These are phyloP conservation scores for Schizopora paradoxa DNA, from an alignment of 1,284 basidiomycete species.

Conservation along the genomic window DNA sequence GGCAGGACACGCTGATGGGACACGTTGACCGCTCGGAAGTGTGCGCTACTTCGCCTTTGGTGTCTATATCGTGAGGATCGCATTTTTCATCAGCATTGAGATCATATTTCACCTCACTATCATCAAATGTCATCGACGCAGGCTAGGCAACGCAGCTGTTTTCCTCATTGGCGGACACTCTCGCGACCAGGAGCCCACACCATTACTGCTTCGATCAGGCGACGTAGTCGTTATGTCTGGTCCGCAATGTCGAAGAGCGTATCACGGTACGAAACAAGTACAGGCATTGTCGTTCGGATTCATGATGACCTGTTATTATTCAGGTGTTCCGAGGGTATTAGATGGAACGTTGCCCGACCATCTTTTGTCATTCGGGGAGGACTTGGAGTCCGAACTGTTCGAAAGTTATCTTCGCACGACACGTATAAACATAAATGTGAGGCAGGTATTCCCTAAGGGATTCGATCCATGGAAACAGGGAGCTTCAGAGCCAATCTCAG, in stretches of 20 bases:
- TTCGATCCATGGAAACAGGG: slow-evolving; percentile 57
- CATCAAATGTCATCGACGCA: slow-evolving; percentile 31
- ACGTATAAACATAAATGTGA: slow-evolving; percentile 85
- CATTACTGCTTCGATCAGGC: slow-evolving; percentile 80
- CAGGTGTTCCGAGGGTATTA: slow-evolving; percentile 84
- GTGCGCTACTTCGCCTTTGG: slow-evolving; percentile 79
- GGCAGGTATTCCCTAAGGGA: slow-evolving; percentile 78
- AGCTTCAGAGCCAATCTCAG: too few species aligned
- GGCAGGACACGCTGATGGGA: slow-evolving; percentile 83
- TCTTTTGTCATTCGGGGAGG: slow-evolving; percentile 33
- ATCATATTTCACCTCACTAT: not conserved
- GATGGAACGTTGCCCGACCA: slow-evolving; percentile 71
- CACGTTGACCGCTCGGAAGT: slow-evolving; percentile 91
- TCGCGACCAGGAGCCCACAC: slow-evolving; percentile 67
- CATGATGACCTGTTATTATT: not conserved
- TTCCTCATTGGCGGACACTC: slow-evolving; percentile 85
- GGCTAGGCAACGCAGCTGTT: slow-evolving; percentile 79
- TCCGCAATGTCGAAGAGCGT: slow-evolving; percentile 73
- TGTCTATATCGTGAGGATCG: slow-evolving; percentile 76
- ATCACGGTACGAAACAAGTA: slow-evolving; percentile 59
- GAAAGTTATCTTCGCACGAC: slow-evolving; percentile 58
- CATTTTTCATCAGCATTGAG: slow-evolving; percentile 3
- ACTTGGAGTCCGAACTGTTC: slow-evolving; percentile 52
- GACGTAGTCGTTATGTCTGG: slow-evolving; percentile 93
- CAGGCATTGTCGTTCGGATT: not conserved